Percentiles rank a stretch among this genome's conserved stretches.
phyloP scores from a whole-genome alignment of 2,329 filamentous ascomycete genomes.

The Beauveria varroae region DNA sequence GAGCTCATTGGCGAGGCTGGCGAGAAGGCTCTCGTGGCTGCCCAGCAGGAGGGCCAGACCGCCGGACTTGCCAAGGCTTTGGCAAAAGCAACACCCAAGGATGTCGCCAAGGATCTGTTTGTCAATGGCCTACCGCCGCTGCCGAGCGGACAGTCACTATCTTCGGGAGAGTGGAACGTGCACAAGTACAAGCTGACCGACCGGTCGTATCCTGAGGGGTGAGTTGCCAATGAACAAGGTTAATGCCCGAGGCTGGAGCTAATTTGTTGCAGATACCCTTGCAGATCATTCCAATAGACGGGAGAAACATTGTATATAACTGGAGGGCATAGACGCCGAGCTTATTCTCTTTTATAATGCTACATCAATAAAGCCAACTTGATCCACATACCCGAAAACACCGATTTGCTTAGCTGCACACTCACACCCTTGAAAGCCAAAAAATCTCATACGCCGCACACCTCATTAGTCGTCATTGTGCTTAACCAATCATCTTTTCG shows the following conservation, averaged over 20 bases:
- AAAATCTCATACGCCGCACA: background rate
- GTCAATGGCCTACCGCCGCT: conserved; percentile 78
- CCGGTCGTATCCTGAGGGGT: conserved; percentile 66
- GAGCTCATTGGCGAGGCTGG: conserved; percentile 63
- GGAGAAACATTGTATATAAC: conserved; percentile 12
- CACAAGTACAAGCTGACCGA: conserved; percentile 59
- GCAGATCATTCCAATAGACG: conserved; percentile 51
- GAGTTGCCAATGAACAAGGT: conserved; percentile 29
- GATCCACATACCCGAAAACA: background rate
- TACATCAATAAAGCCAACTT: conserved; percentile 4
- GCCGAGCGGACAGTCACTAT: conserved; percentile 60
- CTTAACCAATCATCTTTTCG: conserved; percentile 55
- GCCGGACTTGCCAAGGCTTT: conserved; percentile 67
- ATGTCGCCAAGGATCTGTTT: conserved; percentile 59
- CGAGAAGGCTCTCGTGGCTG: conserved; percentile 61
- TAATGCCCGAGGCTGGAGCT: conserved; percentile 15
- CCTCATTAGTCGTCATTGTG: conserved; percentile 12
- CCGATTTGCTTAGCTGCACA: background rate
- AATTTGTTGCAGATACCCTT: conserved; percentile 46
- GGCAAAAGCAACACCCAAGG: conserved; percentile 41
- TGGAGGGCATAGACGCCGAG: conserved; percentile 15
- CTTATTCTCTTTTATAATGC: conserved; percentile 2
- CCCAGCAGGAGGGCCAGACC: conserved; percentile 66
- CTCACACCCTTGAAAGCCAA: background rate
- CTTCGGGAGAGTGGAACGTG: conserved; percentile 50